These are phyloP conservation scores for Puccinellia tenuiflora DNA, from an alignment of 176 grass and related monocot species.

Conservation along the genomic window DNA sequence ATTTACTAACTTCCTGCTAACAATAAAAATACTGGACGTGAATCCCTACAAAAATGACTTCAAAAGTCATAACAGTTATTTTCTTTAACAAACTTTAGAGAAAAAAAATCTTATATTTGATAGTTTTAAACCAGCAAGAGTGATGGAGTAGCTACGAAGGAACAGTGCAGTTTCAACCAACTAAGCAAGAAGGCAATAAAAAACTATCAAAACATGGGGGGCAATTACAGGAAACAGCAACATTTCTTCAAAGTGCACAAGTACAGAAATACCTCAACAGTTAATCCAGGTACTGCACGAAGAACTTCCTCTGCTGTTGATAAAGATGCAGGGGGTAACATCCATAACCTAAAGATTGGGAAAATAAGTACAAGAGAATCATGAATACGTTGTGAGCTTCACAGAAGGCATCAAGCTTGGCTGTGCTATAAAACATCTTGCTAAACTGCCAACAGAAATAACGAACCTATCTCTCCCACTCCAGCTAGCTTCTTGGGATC, in stretches of 20 bases:
- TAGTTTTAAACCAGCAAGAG: conserved; percentile 1
- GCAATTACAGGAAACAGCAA: background rate
- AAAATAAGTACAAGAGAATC: conserved; percentile 30
- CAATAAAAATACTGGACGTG: background rate
- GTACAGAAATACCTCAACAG: conserved; percentile 65
- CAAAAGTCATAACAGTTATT: background rate
- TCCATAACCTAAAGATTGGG: conserved; percentile 60
- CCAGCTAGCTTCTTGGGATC: conserved; percentile 76
- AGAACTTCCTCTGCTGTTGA: conserved; percentile 63
- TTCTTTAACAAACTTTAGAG: background rate
- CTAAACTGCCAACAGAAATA: conserved; percentile 13
- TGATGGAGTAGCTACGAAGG: background rate
- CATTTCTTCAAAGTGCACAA: background rate
- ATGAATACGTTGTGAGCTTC: conserved; percentile 14
- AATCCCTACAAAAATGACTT: background rate
- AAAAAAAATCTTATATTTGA: background rate
- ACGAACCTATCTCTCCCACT: conserved; percentile 69
- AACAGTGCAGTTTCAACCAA: background rate
- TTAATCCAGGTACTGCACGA: conserved; percentile 39
- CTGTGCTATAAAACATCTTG: background rate
- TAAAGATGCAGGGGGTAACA: conserved; percentile 72
- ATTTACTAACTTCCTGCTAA: background rate
- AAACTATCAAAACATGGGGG: background rate
- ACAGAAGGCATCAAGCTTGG: background rate
- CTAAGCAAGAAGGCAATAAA: conserved; percentile 17